Evolutionary conservation across 768 basidiomycete genomes (phyloP).

Genomic region (Mycena crocata): DNA sequence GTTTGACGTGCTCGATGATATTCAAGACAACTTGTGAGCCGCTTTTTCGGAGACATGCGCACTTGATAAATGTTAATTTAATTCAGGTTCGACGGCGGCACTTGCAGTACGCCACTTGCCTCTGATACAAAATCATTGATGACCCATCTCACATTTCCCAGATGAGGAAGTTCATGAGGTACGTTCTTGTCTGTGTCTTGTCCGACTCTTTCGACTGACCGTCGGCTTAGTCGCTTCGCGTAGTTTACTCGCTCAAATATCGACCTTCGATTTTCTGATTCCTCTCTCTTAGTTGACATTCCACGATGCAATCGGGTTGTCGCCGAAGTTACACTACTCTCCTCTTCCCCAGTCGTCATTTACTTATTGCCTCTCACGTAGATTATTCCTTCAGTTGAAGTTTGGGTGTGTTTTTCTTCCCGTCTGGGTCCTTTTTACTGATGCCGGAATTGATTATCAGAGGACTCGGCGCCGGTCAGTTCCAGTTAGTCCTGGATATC

Average conservation of each 20-base stretch:
- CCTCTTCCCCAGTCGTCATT: too few relatives aligned
- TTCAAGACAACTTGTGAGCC: constrained; percentile 23
- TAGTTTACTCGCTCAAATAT: neutral
- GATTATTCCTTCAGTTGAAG: neutral
- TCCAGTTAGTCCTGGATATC: too few relatives aligned
- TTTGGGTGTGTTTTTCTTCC: constrained; percentile 21
- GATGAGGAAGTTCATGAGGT: constrained; percentile 31
- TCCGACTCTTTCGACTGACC: too few relatives aligned
- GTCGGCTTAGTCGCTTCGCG: too few relatives aligned
- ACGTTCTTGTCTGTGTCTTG: too few relatives aligned
- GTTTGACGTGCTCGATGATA: constrained; percentile 15
- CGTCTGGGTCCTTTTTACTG: too few relatives aligned
- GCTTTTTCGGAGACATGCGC: too few relatives aligned
- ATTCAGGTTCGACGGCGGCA: constrained; percentile 2
- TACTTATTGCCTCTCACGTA: too few relatives aligned
- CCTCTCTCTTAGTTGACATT: constrained; percentile 18
- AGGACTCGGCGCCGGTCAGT: too few relatives aligned
- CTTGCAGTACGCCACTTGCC: constrained; percentile 9
- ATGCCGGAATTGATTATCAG: too few relatives aligned
- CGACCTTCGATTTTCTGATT: neutral
- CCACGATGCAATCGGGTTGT: constrained; percentile 33
- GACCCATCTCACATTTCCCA: neutral
- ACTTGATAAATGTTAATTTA: neutral
- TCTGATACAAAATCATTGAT: neutral
- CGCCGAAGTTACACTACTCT: too few relatives aligned